Evolutionary conservation across 768 basidiomycete species (phyloP), one percentile per base, ranked within the genome.

Genomic region (Psilocybe subaeruginosa): DNA sequence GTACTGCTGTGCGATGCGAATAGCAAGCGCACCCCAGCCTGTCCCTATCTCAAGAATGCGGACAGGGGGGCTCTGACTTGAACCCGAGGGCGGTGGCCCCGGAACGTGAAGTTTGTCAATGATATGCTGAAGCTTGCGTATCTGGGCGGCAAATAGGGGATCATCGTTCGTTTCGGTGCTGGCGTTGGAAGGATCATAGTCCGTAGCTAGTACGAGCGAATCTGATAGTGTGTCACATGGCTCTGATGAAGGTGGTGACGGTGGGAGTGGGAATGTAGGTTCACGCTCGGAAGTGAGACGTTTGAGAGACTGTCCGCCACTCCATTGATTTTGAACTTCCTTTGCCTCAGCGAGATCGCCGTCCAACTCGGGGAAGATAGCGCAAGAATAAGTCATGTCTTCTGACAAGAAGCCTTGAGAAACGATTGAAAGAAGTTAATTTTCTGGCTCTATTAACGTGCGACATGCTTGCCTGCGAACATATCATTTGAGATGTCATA

Each of bases 331-430:
- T 19, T 68, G 64, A 3, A 69, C 43, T 35, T 68, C 72, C 16
- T 72, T 72, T 52, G 73, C 59, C n/a, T 54, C 35, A 14, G 37
- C 50, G 16, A 70, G 72, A 67, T 89, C 88, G 14, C 78, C 81
- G 67, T 90, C 88, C 3, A 90, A 76, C 43, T 86, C 81, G 14
- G 82, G 77, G 70, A 88, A 91, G 63, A 91, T 88, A 8, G 83
- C 89, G 68, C 87, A 89, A 0, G 88, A 89, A 71, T 92, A 91
- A 17, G 88, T 90, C 89, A 92, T 91, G 68, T 92, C 90, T 56
- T 80, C 72, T 0, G 85, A 87, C 31, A 89, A 71, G 72, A 89
- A 85, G 1, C 81, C 82, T 83, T 60, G 19, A 39, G 49, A 23
- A 47, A 37, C 47, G 16, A 41, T 31, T 46, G 53, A 50, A 58